These are phyloP conservation scores for Parascedosporium putredinis DNA, from an alignment of 2,329 filamentous ascomycete genomes.

Conservation along the genomic window DNA sequence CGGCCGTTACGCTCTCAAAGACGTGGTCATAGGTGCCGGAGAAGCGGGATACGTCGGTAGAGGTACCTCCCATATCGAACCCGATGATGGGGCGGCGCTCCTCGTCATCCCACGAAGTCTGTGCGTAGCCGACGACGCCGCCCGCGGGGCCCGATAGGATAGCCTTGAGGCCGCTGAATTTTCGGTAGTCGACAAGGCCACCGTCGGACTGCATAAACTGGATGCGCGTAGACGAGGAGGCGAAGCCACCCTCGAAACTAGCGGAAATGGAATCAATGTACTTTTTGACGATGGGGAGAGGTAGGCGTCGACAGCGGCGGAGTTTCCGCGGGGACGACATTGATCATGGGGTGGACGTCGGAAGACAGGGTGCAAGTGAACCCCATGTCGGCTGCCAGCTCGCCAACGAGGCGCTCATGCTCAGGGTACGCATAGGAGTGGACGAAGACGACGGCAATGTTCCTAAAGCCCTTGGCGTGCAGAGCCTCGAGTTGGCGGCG, in stretches of 20 bases:
- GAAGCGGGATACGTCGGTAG: slow-evolving; percentile 64
- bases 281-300: slow-evolving; percentile 21
- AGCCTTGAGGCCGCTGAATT: slow-evolving; percentile 58
- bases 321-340: slow-evolving; percentile 30
- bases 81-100: neutral
- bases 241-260: slow-evolving; percentile 25
- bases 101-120: slow-evolving; percentile 1
- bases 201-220: slow-evolving; percentile 60
- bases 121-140: slow-evolving; percentile 51
- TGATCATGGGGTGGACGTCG: slow-evolving; percentile 38
- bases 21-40: slow-evolving; percentile 32
- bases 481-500: slow-evolving; percentile 46
- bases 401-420: neutral
- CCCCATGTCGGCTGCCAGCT: neutral
- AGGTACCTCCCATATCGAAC: slow-evolving; percentile 46
- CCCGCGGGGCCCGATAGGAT: slow-evolving; percentile 69
- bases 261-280: slow-evolving; percentile 7
- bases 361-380: neutral
- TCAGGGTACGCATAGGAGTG: slow-evolving; percentile 54
- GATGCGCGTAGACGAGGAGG: slow-evolving; percentile 24
- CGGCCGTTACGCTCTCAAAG: slow-evolving; percentile 69
- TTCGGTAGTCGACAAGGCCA: slow-evolving; percentile 36
- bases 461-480: slow-evolving; percentile 46
- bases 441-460: slow-evolving; percentile 54
- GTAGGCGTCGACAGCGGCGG: slow-evolving; percentile 30